Conservation (phyloP, 768 basidiomycete species). For the Amanita fuliginea region DNA sequence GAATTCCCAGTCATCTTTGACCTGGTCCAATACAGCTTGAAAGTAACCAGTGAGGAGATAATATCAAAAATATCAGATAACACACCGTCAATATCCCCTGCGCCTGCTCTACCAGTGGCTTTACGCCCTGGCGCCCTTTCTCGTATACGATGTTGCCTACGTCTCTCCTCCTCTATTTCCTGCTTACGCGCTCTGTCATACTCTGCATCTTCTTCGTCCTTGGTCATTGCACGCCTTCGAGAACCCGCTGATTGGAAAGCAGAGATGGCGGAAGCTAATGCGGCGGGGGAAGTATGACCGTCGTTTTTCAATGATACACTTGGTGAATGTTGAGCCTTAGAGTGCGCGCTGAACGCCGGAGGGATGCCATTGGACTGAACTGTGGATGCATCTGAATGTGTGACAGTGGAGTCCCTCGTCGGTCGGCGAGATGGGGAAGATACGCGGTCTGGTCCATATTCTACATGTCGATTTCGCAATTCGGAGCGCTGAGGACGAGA, state of each 20-base stretch:
- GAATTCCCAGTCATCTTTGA: slow-evolving; percentile 86
- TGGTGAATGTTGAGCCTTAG: slow-evolving; percentile 20
- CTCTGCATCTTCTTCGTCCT: slow-evolving; percentile 41
- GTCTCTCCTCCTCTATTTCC: slow-evolving; percentile 53
- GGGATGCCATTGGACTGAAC: neutral
- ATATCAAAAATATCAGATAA: neutral
- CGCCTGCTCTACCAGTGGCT: slow-evolving; percentile 40
- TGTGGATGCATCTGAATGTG: slow-evolving; percentile 28
- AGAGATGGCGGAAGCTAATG: slow-evolving; percentile 46
- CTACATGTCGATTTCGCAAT: slow-evolving; percentile 42
- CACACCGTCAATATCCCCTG: slow-evolving; percentile 82
- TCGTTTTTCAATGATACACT: slow-evolving; percentile 22
- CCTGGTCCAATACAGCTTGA: slow-evolving; percentile 75
- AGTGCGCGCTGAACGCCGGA: neutral
- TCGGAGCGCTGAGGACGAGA: slow-evolving; percentile 62
- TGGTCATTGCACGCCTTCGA: slow-evolving; percentile 42
- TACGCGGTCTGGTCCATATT: slow-evolving; percentile 37
- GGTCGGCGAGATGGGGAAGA: slow-evolving; percentile 33
- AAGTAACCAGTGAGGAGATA: neutral
- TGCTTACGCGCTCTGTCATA: slow-evolving; percentile 46
- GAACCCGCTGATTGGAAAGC: slow-evolving; percentile 61
- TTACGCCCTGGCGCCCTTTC: slow-evolving; percentile 55
- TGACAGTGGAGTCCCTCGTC: slow-evolving; percentile 41
- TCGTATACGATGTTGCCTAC: slow-evolving; percentile 57
- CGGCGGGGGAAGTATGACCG: slow-evolving; percentile 30